phyloP scores from a whole-genome alignment of 1,284 basidiomycete genomes.

The Ceratorhiza oryzae-sativae region DNA sequence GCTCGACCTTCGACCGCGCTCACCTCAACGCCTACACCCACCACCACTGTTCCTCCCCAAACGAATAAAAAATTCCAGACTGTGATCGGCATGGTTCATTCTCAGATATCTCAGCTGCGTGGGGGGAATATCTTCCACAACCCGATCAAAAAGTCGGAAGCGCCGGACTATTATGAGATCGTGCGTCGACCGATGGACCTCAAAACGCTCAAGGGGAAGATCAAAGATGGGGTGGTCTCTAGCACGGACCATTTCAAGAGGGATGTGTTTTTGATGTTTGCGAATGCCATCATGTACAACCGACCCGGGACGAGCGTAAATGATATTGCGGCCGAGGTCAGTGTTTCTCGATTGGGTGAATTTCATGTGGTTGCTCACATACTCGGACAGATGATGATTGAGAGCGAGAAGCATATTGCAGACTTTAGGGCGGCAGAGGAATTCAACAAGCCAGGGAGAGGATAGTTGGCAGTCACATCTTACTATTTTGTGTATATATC shows the following conservation, averaged over 20 bases:
- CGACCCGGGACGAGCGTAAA: slow-evolving; percentile 81
- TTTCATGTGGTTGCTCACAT: not conserved
- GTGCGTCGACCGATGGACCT: slow-evolving; percentile 93
- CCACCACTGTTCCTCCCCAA: slow-evolving; percentile 29
- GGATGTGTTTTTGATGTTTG: slow-evolving; percentile 91
- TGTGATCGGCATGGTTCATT: slow-evolving; percentile 79
- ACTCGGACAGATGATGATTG: slow-evolving; percentile 79
- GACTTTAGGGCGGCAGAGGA: slow-evolving; percentile 59
- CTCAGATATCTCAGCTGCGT: slow-evolving; percentile 81
- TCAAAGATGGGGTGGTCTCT: slow-evolving; percentile 81
- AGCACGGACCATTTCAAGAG: slow-evolving; percentile 87
- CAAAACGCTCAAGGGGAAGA: slow-evolving; percentile 82
- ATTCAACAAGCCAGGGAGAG: slow-evolving; percentile 26
- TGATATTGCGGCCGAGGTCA: slow-evolving; percentile 87
- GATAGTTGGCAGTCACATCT: not conserved
- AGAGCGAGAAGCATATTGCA: slow-evolving; percentile 78
- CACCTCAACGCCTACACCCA: slow-evolving; percentile 40
- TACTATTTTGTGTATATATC: slow-evolving; percentile 5
- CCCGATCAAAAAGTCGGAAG: slow-evolving; percentile 86
- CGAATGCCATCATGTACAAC: slow-evolving; percentile 97
- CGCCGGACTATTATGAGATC: slow-evolving; percentile 88
- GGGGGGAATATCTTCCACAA: slow-evolving; percentile 90
- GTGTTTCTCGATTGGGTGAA: slow-evolving; percentile 45
- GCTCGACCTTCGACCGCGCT: not conserved
- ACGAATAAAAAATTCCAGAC: slow-evolving; percentile 78